A percentile compares a stretch with the other conserved stretches of the same genome.
These are phyloP conservation scores for Aeschynomene evenia DNA, from an alignment of 306 rosid genomes.

Conservation along the genomic window DNA sequence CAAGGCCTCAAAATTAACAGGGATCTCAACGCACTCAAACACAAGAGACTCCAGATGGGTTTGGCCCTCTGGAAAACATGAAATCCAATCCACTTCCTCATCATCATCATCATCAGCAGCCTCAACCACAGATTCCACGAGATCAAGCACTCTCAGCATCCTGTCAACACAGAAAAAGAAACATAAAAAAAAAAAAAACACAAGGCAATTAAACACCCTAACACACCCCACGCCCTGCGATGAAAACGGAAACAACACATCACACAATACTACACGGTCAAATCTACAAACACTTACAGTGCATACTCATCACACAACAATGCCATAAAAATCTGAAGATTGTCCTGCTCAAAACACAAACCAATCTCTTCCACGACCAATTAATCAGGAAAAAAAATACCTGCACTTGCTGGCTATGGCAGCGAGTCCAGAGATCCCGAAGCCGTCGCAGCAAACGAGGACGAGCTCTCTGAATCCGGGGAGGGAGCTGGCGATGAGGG, in stretches of 20 bases:
- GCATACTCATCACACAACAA: background rate
- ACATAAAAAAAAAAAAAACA: constrained; percentile 16
- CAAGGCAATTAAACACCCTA: too few relatives aligned
- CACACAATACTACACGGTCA: background rate
- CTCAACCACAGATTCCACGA: constrained; percentile 67
- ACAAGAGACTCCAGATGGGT: constrained; percentile 66
- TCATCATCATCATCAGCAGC: constrained; percentile 49
- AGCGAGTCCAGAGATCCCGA: constrained; percentile 66
- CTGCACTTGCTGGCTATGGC: constrained; percentile 63
- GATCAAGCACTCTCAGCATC: constrained; percentile 74
- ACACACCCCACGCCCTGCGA: background rate
- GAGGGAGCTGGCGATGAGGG: constrained; percentile 46
- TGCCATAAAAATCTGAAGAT: background rate
- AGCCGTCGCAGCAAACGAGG: constrained; percentile 74
- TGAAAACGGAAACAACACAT: background rate
- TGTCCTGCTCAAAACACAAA: constrained; percentile 4
- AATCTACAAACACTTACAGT: background rate
- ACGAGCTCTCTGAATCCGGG: constrained; percentile 62
- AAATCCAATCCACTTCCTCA: constrained; percentile 75
- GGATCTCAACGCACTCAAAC: constrained; percentile 68
- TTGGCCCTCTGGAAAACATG: constrained; percentile 66
- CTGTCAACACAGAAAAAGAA: constrained; percentile 41
- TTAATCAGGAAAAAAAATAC: constrained; percentile 24
- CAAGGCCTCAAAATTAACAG: constrained; percentile 69
- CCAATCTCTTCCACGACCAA: background rate